phyloP scores from a whole-genome alignment of 2,329 filamentous ascomycete species.

The Fusarium humuli region DNA sequence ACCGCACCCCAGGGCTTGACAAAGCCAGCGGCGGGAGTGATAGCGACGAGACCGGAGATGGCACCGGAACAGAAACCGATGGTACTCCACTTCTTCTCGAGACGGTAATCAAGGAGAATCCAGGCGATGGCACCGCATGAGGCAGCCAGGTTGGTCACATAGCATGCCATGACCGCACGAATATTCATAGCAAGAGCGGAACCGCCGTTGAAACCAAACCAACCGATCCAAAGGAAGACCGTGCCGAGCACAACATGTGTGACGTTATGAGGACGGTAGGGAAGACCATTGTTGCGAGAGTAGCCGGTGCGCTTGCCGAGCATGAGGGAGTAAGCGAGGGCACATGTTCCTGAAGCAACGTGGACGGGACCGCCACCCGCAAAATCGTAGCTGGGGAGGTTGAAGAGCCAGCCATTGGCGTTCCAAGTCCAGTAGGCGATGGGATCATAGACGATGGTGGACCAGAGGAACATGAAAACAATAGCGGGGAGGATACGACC shows the following conservation, averaged over 20 bases:
- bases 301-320: constrained; percentile 76
- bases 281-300: constrained; percentile 69
- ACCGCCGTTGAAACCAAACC: constrained; percentile 97
- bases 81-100: constrained; percentile 95
- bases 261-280: constrained; percentile 78
- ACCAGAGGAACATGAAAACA: constrained; percentile 77
- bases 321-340: constrained; percentile 79
- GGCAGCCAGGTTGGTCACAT: constrained; percentile 89
- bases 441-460: constrained; percentile 77
- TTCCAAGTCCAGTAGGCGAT: constrained; percentile 86
- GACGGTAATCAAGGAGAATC: constrained; percentile 87
- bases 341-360: constrained; percentile 77
- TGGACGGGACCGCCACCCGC: constrained; percentile 81
- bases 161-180: constrained; percentile 88
- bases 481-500: constrained; percentile 71
- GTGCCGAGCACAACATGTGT: constrained; percentile 80
- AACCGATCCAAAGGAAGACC: constrained; percentile 88
- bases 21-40: constrained; percentile 85
- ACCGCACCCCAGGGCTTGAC: constrained; percentile 74
- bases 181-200: constrained; percentile 84
- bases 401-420: constrained; percentile 75
- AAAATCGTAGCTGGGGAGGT: constrained; percentile 77
- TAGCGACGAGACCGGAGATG: constrained; percentile 88
- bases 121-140: constrained; percentile 84
- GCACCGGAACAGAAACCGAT: constrained; percentile 93